These are phyloP conservation scores for Metschnikowia proteae DNA, from an alignment of 805 yeast genomes.

Conservation along the genomic window DNA sequence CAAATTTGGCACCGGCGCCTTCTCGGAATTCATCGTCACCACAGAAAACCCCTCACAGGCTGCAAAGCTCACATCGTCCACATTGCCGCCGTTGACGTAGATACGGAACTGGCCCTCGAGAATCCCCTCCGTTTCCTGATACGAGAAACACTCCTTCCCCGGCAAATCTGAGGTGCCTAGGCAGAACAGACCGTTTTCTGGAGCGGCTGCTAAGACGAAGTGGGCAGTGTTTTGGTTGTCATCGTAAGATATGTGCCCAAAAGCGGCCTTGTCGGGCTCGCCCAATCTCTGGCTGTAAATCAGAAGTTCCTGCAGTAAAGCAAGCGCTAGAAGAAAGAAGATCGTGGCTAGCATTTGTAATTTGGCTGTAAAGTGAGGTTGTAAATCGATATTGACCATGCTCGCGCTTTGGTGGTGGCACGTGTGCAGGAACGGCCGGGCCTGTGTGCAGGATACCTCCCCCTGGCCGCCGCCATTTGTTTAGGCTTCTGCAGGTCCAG, in stretches of 20 bases:
- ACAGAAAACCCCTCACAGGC: constrained; percentile 2
- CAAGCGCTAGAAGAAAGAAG: constrained; percentile 5
- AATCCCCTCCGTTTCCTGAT: constrained; percentile 7
- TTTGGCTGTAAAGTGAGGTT: too few species aligned
- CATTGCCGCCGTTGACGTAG: constrained; percentile 4
- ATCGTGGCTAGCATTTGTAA: constrained; percentile 3
- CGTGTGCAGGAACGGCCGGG: background rate
- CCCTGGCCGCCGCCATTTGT: background rate
- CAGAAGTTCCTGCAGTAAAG: constrained; percentile 8
- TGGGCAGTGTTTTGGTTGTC: constrained; percentile 3
- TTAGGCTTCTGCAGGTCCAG: too few species aligned
- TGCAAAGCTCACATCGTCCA: constrained; percentile 6
- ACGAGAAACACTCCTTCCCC: constrained; percentile 31
- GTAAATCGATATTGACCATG: too few species aligned
- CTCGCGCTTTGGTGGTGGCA: too few species aligned
- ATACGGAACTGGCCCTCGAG: constrained; percentile 13
- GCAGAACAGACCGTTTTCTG: constrained; percentile 19
- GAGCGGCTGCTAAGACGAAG: constrained; percentile 7
- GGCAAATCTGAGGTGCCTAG: constrained; percentile 32
- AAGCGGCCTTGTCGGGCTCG: background rate
- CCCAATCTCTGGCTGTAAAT: constrained; percentile 5
- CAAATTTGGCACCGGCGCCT: constrained; percentile 30
- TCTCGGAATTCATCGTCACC: constrained; percentile 2
- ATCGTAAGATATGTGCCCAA: constrained; percentile 19
- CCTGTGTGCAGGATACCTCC: background rate